These are phyloP conservation scores for Phytophthora ramorum DNA, from an alignment of 352 stramenopile genomes.

Conservation along the genomic window DNA sequence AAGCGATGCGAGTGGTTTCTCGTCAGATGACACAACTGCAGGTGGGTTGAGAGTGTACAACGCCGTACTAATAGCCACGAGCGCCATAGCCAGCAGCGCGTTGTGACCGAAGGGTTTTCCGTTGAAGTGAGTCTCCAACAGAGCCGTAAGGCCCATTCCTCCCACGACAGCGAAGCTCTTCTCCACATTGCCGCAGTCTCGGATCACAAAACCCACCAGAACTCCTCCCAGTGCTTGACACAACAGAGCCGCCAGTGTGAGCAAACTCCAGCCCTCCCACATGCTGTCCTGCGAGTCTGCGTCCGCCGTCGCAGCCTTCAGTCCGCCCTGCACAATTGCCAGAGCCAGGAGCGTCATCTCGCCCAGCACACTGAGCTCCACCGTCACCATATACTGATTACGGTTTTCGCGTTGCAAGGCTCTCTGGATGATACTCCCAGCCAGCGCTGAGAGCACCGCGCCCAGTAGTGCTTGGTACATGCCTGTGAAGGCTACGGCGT, in stretches of 20 bases:
- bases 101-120: conserved; percentile 71
- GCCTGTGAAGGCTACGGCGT: conserved; percentile 67
- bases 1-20: conserved; percentile 24
- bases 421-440: conserved; percentile 80
- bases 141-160: conserved; percentile 81
- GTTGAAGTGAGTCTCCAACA: conserved; percentile 75
- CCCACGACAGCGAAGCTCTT: conserved; percentile 86
- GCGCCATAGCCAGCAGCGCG: conserved; percentile 60
- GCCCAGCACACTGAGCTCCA: conserved; percentile 78
- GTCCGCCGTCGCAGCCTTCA: conserved; percentile 11
- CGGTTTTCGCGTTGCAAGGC: conserved; percentile 74
- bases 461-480: conserved; percentile 78
- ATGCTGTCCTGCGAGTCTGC: conserved; percentile 46
- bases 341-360: conserved; percentile 66
- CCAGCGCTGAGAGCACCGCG: conserved; percentile 74
- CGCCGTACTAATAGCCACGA: conserved; percentile 66
- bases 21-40: conserved; percentile 17
- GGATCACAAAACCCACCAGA: conserved; percentile 85
- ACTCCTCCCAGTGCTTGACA: conserved; percentile 77
- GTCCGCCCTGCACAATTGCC: conserved; percentile 41
- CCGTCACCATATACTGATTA: conserved; percentile 83
- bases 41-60: conserved; percentile 81
- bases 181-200: conserved; percentile 86
- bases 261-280: conserved; percentile 76
- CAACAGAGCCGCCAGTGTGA: conserved; percentile 70